These are phyloP conservation scores for Debaryomyces hansenii DNA, from an alignment of 805 yeast species.

Conservation along the genomic window DNA sequence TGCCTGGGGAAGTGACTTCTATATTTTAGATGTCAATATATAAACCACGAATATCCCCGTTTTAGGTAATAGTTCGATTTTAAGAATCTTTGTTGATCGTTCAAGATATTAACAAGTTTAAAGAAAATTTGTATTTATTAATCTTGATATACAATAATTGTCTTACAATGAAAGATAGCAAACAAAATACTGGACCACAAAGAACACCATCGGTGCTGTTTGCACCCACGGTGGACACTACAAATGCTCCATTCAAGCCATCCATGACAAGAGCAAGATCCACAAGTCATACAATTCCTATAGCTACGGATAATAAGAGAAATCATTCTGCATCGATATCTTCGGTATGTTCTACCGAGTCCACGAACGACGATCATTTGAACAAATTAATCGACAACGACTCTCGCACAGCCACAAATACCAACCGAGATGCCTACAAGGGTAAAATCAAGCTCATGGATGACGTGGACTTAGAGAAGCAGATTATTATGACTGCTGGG, in stretches of 20 bases:
- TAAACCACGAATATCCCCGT: too few species aligned
- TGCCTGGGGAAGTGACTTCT: not conserved
- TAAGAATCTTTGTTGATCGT: too few species aligned
- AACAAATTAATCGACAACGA: constrained; percentile 12
- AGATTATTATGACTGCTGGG: constrained; percentile 37
- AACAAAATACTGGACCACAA: not conserved
- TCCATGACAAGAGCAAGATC: constrained; percentile 12
- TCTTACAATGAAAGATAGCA: not conserved
- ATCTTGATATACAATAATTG: not conserved
- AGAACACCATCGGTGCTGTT: constrained; percentile 6
- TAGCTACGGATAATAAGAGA: constrained; percentile 13
- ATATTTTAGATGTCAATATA: too few species aligned
- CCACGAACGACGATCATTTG: constrained; percentile 11
- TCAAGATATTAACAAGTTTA: too few species aligned
- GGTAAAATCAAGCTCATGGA: constrained; percentile 27
- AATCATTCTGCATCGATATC: constrained; percentile 18
- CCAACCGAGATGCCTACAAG: constrained; percentile 4
- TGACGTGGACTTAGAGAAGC: constrained; percentile 37
- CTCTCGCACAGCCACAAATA: not conserved
- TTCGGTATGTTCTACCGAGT: constrained; percentile 14
- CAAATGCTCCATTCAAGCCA: constrained; percentile 1
- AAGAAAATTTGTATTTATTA: too few species aligned
- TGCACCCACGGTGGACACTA: constrained; percentile 1
- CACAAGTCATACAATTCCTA: constrained; percentile 6
- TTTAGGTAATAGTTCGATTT: too few species aligned